Base-by-base conservation (phyloP, 176 grass and related monocot genomes). In the Avena sativa region DNA sequence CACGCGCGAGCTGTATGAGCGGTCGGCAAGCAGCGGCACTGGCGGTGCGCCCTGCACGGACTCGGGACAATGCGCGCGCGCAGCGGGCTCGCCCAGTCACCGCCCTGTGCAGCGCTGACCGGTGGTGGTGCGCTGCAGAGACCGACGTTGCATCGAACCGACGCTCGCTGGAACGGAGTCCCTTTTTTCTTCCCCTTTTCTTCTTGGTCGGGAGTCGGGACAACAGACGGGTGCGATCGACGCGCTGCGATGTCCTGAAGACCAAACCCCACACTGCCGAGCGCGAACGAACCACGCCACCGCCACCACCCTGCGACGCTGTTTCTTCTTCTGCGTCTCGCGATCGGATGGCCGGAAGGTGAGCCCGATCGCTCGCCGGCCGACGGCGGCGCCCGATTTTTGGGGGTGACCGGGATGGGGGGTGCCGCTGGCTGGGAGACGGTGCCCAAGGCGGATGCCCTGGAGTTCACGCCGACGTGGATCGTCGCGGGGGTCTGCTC, bases 391-490 rank as follows among this genome's bases (percentile, higher is more conserved):
- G 40, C 2, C 32, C 32, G 32, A 2, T 34, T 34, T 3, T 34
- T 2, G 32, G 32, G 32, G 32, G 32, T 34, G 32, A 34, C 32
- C 32, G 32, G 32, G 75, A 88, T 85, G 90, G 83, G 23, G 30
- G 82, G 16, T 3, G 58, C 60, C 26, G 38, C 40, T 23, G 62
- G 69, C 20, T 86, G 71, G 23, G 71, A 69, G 52, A 76, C 20
- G 63, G 28, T 66, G 52, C 1, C 1, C 25, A 84, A 25, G 65
- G 69, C 48, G 50, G 46, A 85, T n/a, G 85, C 82, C 81, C 89
- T 98, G 82, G 94, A 98, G 87, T 88, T 74, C 86, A 98, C 97
- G 43, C 97, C 97, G 51, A 98, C 97, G 30, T 98, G 97, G 97
- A 93, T 98, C 89, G 92, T 98, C 48, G 97, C 97, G 32, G 82